Evolutionary conservation across 108 stramenopile species (phyloP), one percentile per base, ranked within the genome.

Genomic region (Cyclotella sp.): DNA sequence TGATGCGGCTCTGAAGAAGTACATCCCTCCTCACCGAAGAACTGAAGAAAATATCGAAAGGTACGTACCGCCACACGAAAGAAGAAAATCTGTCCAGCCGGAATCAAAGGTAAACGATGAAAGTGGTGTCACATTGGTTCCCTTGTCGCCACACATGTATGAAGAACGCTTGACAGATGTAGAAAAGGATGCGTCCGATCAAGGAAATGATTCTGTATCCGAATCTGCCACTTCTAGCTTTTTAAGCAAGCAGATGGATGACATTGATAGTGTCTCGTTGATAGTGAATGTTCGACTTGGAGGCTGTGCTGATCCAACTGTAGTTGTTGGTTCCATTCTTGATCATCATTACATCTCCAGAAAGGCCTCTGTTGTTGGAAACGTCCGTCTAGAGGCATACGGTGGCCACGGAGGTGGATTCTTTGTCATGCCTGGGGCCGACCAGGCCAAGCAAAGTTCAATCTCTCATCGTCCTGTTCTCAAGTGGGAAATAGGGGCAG

Each of bases 281-380:
- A 57, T 66, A 24, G 39, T 55, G 12, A 77, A 73, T 51, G 34
- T 73, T 43, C 86, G 83, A 60, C 65, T 80, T 13, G 93, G 93
- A 54, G 93, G 93, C 11, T 94, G 93, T 78, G 93, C 93, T 45
- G 91, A 94, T 51, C 93, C 93, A 52, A 68, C 22, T 45, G 62
- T 89, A 0, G 55, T 87, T 14, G 24, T 63, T 14, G 91, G 90
- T 16, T 92, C 91, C 8, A 91, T 94, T 30, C 34, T 86, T 16
- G 91, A 92, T 61, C 26, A 72, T 40, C 63, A 52, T 14, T 90
- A 77, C 41, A 90, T 87, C n/a, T 78, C 83, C 12, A 75, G 87
- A 47, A 87, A 83, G 42, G 85, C 88, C 11, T 89, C 88, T 14
- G 76, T 78, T 41, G 73, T 79, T 49, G 77, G 65, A 41, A 77